Base-by-base conservation (phyloP, 108 stramenopile genomes). In the Fistulifera pelliculosa region DNA sequence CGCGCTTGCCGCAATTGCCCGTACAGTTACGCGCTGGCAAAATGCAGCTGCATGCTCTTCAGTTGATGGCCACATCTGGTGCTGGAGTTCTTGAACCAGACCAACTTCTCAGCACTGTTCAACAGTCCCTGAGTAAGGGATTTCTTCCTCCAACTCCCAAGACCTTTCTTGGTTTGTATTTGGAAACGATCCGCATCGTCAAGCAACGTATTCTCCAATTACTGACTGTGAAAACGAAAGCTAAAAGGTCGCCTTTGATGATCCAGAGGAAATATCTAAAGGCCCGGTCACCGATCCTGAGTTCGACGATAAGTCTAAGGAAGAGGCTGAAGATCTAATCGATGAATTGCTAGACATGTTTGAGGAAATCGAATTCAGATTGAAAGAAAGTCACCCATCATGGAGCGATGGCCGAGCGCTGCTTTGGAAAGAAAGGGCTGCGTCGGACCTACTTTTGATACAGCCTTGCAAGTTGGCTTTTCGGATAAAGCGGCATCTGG, bases 1-100 rank as follows among this genome's bases (percentile, higher is more conserved):
- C 84, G 90, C 15, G 70, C 87, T 24, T 49, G 76, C 2, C 69
- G 80, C 39, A 93, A 93, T 66, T 93, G 90, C 66, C 90, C 90
- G 1, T 88, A 86, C 54, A 82, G 80, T 51, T 40, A 64, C 19
- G 47, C 22, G 0, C 54, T 88, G 43, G 74, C 73, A 55, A 68
- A 62, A 25, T 35, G 35, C 68, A 83, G 39, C 48, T 88, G 42
- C 47, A 62, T 38, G 59, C 71, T 22, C 56, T 71, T 4, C 38
- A 45, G 11, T 4, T 31, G 0, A 40, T 81, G 64, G 61, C 66
- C 49, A 41, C 62, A 38, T 39, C 59, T 39, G 49, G 60, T 22
- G n/a, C 67, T 50, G 25, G 67, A 41, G 58, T 71, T 8, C 60
- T 93, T 25, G 87, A 93, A 60, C 76, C 80, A 6, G 84, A 88